Evolutionary conservation across 164 flowering plant genomes (phyloP), one percentile per base, ranked within the genome.

Genomic region (Piper longum): DNA sequence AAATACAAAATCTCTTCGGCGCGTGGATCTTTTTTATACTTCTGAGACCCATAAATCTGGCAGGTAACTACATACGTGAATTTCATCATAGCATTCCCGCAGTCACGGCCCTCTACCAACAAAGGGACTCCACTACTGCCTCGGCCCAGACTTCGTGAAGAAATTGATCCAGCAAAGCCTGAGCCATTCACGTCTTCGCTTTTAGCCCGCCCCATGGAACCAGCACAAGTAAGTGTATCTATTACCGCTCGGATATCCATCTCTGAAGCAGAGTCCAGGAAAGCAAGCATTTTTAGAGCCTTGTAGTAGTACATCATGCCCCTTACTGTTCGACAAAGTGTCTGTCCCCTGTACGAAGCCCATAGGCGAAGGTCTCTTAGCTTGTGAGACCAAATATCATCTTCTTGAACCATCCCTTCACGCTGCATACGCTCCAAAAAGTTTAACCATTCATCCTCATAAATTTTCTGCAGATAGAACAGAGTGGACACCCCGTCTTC

Each of bases 221-320:
- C 76, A 61, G 67, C 70, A 63, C 86, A 74, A 61, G 76, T 81
- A 64, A 87, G 74, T 59, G 74, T 70, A 51, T 73, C 81, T 14
- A 89, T 74, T 40, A 95, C 96, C 43, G 67, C 74, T 63, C 83
- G 73, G 36, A 93, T 80, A 64, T 89, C 97, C 77, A 88, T 75
- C 78, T 93, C 98, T 4, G 96, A 86, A 44, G 98, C 97, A 54
- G 83, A 73, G 79, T 93, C 99, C 43, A 93, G 93, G 71, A 81
- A 93, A 0, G 95, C 76, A 66, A 87, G 89, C 89, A 85, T 87
- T 76, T 85, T 79, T 2, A 93, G 84, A 64, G 97, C 97, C 74
- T 90, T 75, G 64, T 85, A 85, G 69, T 93, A 84, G 67, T 93
- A 93, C 97, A 93, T 93, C 97, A 93, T 93, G 60, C 99, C 99